Base-by-base conservation (phyloP, 495 filamentous ascomycete genomes). In the Emericellopsis terricola region DNA sequence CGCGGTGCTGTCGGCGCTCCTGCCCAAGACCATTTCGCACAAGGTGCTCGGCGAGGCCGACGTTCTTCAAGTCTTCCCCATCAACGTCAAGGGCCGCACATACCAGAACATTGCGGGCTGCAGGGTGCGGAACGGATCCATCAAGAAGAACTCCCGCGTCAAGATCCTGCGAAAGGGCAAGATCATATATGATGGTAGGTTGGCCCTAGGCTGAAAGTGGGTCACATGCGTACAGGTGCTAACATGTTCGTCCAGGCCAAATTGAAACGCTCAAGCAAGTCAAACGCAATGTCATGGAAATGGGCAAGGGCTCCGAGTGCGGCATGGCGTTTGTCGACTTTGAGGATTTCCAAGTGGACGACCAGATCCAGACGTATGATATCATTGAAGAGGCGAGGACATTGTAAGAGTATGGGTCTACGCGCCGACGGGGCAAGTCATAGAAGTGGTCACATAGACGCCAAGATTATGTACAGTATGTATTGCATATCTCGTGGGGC, bases 231-330 rank as follows among this genome's bases (percentile, higher is more conserved):
- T n/a, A n/a, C n/a, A n/a, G 20, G 13, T 28, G 30, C 36, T 40
- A 36, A 46, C 26, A 21, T 33, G 15, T 2, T 16, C 20, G 16
- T 31, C 21, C 31, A 92, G 86, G 86, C 36, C 59, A 64, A 7
- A 64, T 96, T 10, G 60, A 69, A 14, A 81, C 78, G 2, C 69
- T 99, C 19, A 96, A 89, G 61, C 78, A 87, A 43, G 70, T 79
- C 49, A 91, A 96, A 66, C 89, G 92, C 43, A 81, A 94, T 47
- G 76, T 85, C 5, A 59, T 60, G 6, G 80, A 92, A 47, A 85
- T 87, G 72, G 76, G 72, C 45, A 96, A 92, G 62, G 85, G 81
- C 27, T 72, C 62, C 28, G 91, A 99, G 51, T 99, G 91, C 46
- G 91, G 91, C 33, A 77, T 99, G 39, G 71, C 66, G 24, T 94